These are phyloP conservation scores for Spathaspora hagerdaliae DNA, from an alignment of 805 yeast genomes.

Conservation along the genomic window DNA sequence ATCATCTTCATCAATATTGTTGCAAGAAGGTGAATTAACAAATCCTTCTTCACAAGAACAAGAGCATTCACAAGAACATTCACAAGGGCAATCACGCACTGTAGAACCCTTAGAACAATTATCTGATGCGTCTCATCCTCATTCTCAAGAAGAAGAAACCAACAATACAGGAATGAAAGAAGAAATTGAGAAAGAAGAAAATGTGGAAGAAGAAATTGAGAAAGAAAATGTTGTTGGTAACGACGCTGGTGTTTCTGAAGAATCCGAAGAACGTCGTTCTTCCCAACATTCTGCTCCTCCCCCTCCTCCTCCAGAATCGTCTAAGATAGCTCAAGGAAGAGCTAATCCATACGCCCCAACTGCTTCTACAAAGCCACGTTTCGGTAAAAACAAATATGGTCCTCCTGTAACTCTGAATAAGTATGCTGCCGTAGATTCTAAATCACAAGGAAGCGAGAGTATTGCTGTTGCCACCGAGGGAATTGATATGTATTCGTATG, in stretches of 20 bases:
- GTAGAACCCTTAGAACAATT: too few species aligned
- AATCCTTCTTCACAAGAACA: too few species aligned
- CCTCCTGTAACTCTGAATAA: conserved; percentile 15
- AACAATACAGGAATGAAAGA: background rate
- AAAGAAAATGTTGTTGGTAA: background rate
- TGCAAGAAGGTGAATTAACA: too few species aligned
- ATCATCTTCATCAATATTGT: too few species aligned
- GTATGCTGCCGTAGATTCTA: conserved; percentile 6
- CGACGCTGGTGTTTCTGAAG: too few species aligned
- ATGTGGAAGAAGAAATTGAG: too few species aligned
- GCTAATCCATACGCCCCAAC: conserved; percentile 39
- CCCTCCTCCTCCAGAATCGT: conserved; percentile 9
- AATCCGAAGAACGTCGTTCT: background rate
- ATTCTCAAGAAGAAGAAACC: background rate
- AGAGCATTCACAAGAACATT: too few species aligned
- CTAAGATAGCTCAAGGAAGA: conserved; percentile 5
- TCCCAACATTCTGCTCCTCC: conserved; percentile 2
- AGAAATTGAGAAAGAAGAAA: background rate
- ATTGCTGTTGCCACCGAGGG: background rate
- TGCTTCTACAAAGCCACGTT: conserved; percentile 9
- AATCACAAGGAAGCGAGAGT: background rate
- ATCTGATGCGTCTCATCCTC: too few species aligned
- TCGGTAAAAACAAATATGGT: conserved; percentile 22
- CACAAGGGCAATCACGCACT: too few species aligned
- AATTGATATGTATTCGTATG: conserved; percentile 5